Conservation (phyloP, 2,329 filamentous ascomycete species). For the Pseudogymnoascus sp. region DNA sequence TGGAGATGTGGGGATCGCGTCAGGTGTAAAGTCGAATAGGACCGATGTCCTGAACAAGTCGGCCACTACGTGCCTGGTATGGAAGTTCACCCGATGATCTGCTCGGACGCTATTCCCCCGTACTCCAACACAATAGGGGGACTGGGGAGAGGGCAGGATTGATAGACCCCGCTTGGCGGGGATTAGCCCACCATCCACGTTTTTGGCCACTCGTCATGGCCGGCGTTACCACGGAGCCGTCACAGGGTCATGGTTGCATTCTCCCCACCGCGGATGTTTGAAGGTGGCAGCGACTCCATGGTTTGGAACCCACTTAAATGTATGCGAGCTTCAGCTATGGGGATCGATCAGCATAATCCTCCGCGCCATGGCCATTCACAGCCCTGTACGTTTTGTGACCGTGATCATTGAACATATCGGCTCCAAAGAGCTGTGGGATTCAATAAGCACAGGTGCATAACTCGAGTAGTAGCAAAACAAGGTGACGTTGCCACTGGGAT, state of each 20-base stretch:
- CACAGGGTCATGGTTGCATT: slow-evolving; percentile 2
- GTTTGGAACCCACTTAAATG: background rate
- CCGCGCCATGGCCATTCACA: background rate
- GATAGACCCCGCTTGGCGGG: background rate
- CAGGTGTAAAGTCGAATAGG: background rate
- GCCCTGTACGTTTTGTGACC: background rate
- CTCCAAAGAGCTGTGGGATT: background rate
- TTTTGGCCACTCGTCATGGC: background rate
- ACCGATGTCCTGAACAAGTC: background rate
- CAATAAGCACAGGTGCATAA: background rate
- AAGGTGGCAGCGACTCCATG: background rate
- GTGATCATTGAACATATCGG: background rate
- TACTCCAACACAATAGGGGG: background rate
- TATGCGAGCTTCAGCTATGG: background rate
- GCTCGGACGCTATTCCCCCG: slow-evolving; percentile 1
- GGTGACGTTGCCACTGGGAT: slow-evolving; percentile 3
- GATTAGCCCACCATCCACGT: background rate
- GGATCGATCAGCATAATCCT: background rate
- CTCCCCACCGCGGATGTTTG: background rate
- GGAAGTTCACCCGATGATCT: slow-evolving; percentile 6
- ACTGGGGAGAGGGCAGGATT: background rate
- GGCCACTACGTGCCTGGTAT: background rate
- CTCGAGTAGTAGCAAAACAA: background rate
- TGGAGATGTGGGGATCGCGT: background rate
- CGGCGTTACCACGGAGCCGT: background rate